These are phyloP conservation scores for Dipodascus albidus DNA, from an alignment of 805 yeast species.

Conservation along the genomic window DNA sequence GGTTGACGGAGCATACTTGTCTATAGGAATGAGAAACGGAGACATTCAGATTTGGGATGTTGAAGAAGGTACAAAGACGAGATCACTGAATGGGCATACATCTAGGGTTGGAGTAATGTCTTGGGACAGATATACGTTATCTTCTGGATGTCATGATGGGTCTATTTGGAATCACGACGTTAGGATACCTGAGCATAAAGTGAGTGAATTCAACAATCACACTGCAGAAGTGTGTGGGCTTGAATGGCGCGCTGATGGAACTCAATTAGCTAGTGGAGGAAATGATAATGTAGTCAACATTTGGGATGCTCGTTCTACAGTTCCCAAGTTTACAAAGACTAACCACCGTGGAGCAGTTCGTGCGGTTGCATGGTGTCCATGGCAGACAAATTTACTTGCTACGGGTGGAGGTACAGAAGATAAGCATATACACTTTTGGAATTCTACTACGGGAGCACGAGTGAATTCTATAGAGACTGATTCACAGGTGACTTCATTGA, in stretches of 20 bases:
- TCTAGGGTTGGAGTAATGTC: conserved; percentile 73
- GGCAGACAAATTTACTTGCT: conserved; percentile 70
- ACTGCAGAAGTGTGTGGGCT: conserved; percentile 89
- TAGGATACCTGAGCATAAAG: conserved; percentile 66
- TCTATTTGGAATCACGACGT: conserved; percentile 83
- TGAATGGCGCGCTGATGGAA: conserved; percentile 74
- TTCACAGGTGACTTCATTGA: conserved; percentile 85
- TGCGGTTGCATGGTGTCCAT: conserved; percentile 92
- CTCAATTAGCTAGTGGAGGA: conserved; percentile 83
- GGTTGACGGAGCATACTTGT: conserved; percentile 74
- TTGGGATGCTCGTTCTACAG: conserved; percentile 71
- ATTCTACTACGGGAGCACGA: conserved; percentile 79
- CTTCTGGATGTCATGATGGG: conserved; percentile 85
- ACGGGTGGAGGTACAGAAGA: conserved; percentile 96
- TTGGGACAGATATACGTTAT: conserved; percentile 73
- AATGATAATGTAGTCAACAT: conserved; percentile 87
- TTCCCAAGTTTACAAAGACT: conserved; percentile 64
- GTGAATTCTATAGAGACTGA: conserved; percentile 83
- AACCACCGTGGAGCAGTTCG: conserved; percentile 91
- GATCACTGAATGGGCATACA: conserved; percentile 67
- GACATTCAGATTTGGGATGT: conserved; percentile 88
- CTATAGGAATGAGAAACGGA: conserved; percentile 79
- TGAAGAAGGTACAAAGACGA: conserved; percentile 56
- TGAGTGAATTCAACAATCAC: conserved; percentile 50
- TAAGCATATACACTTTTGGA: conserved; percentile 88